These are phyloP conservation scores for Suillus occidentalis DNA, from an alignment of 768 basidiomycete genomes.

Conservation along the genomic window DNA sequence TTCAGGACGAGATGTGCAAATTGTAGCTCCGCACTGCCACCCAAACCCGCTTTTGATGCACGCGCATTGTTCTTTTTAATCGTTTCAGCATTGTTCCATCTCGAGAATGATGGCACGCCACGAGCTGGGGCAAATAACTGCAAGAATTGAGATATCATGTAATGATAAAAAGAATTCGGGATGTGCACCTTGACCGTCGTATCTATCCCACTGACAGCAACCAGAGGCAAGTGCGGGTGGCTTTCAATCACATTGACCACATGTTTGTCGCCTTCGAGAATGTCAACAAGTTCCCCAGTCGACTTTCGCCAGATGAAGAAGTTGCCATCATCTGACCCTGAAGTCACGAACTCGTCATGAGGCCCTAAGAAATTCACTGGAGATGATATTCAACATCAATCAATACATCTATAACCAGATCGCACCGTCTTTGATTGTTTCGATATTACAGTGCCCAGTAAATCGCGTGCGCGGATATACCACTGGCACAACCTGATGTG, in stretches of 20 bases:
- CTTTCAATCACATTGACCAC: constrained; percentile 88
- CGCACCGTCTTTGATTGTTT: constrained; percentile 87
- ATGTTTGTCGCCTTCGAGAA: constrained; percentile 79
- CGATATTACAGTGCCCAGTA: constrained; percentile 72
- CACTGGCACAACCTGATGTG: constrained; percentile 42
- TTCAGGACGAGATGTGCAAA: constrained; percentile 32
- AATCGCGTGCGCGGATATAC: constrained; percentile 66
- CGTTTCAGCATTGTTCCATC: constrained; percentile 45
- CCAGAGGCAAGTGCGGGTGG: constrained; percentile 72
- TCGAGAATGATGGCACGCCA: constrained; percentile 52
- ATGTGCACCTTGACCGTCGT: constrained; percentile 70
- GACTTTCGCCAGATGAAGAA: constrained; percentile 86
- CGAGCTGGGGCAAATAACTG: constrained; percentile 68
- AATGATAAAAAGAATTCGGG: neutral
- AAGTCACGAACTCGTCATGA: constrained; percentile 71
- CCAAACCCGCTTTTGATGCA: constrained; percentile 24
- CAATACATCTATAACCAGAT: constrained; percentile 2
- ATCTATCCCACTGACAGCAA: constrained; percentile 90
- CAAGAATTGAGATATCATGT: constrained; percentile 1
- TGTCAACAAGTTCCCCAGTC: constrained; percentile 61
- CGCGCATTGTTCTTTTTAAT: constrained; percentile 60
- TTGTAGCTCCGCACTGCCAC: constrained; percentile 22
- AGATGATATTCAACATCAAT: constrained; percentile 7
- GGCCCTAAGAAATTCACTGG: constrained; percentile 85
- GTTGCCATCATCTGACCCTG: constrained; percentile 86